These are phyloP conservation scores for Asterochloris sp. DNA, from an alignment of 139 green algal species.

Conservation along the genomic window DNA sequence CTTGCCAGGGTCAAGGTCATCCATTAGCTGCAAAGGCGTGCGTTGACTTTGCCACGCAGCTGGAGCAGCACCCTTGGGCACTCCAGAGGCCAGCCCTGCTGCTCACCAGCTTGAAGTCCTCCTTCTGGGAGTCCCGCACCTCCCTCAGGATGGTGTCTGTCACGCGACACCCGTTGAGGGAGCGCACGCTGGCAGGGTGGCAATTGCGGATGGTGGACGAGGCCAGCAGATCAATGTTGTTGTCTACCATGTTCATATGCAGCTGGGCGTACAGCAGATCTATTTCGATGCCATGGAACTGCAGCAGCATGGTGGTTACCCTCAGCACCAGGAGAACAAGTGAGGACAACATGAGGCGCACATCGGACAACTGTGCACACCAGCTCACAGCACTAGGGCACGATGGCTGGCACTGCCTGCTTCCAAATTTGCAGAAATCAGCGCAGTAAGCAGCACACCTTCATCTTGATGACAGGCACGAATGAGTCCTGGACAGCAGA, in stretches of 20 bases:
- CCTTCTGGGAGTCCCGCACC: constrained; percentile 5
- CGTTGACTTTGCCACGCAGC: no score
- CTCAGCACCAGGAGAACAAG: not conserved
- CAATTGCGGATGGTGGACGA: constrained; percentile 75
- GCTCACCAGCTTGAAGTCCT: not conserved
- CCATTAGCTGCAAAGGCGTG: no score
- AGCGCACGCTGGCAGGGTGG: constrained; percentile 83
- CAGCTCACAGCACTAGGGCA: no score
- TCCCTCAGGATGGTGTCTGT: constrained; percentile 80
- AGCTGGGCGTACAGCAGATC: constrained; percentile 91
- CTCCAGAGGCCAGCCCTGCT: constrained; percentile 9
- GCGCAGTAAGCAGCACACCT: constrained; percentile 29
- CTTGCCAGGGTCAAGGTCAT: no score
- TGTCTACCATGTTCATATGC: constrained; percentile 50
- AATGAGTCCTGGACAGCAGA: constrained; percentile 79
- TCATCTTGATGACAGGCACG: constrained; percentile 96
- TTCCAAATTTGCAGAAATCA: no score
- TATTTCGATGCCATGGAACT: constrained; percentile 87
- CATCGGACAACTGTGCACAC: no score
- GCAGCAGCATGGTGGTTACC: constrained; percentile 1
- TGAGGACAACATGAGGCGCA: no score
- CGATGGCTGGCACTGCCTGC: no score
- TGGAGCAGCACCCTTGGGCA: constrained; percentile 8
- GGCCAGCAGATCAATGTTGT: constrained; percentile 67
- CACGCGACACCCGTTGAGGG: constrained; percentile 88